Base-by-base conservation (phyloP, 2,329 filamentous ascomycete species). In the Basipetospora chlamydospora region DNA sequence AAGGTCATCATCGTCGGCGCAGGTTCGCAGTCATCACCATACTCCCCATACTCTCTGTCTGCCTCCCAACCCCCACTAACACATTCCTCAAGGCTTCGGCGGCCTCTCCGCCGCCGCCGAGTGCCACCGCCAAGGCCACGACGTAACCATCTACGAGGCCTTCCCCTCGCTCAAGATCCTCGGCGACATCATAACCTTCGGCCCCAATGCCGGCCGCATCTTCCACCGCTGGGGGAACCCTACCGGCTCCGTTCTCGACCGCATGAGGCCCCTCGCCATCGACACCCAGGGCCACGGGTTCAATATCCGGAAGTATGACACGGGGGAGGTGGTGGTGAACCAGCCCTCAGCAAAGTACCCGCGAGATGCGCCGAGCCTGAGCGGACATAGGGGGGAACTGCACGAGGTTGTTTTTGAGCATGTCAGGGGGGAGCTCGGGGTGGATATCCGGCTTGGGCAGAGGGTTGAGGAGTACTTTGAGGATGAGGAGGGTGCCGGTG, bases 101-200 rank as follows among this genome's bases (percentile, higher is more conserved):
- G 73, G 73, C 12, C 59, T 77, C 20, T 70, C 70, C 6, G 68
- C 72, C 13, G 73, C 73, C 28, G 73, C 78, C 42, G 73, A 78
- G 52, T 75, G 71, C 46, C 63, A 69, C 42, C 64, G 70, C 12
- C 69, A 77, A 43, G 73, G 73, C 12, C 73, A 77, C 47, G 56
- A 61, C 10, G 71, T 73, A 13, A 55, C 63, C 38, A 61, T 77
- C 41, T 73, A 74, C 48, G 72, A 76, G 45, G 60, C 64, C 1
- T 75, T 74, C 41, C 56, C 63, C 6, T 63, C 66, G 37, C 61
- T 76, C 38, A 77, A 75, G 44, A 53, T 59, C 4, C 61, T 77
- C 0, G 73, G 73, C 36, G 69, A 77, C 52, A 74, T 77, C 42
- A 77, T 76, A 42, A 70, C 66, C 10, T 75, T 75, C 42, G 71